A percentile compares a stretch with the other conserved stretches of the same genome.
These are phyloP conservation scores for Neurospora sp. DNA, from an alignment of 495 filamentous ascomycete genomes.

Conservation along the genomic window DNA sequence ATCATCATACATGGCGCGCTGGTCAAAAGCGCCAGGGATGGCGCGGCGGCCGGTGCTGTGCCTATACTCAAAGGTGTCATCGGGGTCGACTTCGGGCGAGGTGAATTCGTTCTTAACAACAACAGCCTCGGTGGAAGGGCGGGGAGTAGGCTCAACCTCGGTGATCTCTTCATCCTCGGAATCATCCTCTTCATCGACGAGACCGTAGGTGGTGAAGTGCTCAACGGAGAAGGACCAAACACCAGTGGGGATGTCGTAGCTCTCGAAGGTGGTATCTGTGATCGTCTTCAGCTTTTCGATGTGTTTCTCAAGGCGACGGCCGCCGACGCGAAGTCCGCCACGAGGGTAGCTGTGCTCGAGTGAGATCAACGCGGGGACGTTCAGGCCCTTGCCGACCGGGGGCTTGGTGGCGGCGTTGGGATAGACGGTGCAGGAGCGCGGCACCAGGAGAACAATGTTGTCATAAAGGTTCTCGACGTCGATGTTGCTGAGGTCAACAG, in stretches of 20 bases:
- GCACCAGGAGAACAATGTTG: constrained; percentile 59
- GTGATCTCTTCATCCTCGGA: constrained; percentile 65
- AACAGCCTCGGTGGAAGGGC: constrained; percentile 4
- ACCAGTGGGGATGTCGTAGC: constrained; percentile 67
- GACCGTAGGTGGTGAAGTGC: constrained; percentile 93
- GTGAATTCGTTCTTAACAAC: constrained; percentile 11
- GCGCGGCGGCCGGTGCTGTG: constrained; percentile 43
- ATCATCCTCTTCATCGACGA: constrained; percentile 77
- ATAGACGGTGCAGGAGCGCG: constrained; percentile 80
- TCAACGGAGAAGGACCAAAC: constrained; percentile 86
- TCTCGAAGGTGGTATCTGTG: constrained; percentile 65
- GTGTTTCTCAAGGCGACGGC: constrained; percentile 59
- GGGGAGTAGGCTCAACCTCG: constrained; percentile 30
- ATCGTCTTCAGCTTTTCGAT: constrained; percentile 66
- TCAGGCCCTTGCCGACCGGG: constrained; percentile 71
- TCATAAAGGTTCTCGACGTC: constrained; percentile 61
- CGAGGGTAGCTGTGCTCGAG: constrained; percentile 89
- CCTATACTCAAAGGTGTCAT: constrained; percentile 78
- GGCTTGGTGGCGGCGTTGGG: constrained; percentile 66
- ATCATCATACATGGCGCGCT: constrained; percentile 42
- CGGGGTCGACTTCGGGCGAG: constrained; percentile 40
- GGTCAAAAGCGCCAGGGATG: constrained; percentile 71
- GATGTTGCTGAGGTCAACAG: constrained; percentile 68
- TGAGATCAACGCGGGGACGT: constrained; percentile 75
- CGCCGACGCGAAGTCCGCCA: constrained; percentile 25